Base-by-base conservation (phyloP, 352 stramenopile species). In the Pythium aphanidermatum region DNA sequence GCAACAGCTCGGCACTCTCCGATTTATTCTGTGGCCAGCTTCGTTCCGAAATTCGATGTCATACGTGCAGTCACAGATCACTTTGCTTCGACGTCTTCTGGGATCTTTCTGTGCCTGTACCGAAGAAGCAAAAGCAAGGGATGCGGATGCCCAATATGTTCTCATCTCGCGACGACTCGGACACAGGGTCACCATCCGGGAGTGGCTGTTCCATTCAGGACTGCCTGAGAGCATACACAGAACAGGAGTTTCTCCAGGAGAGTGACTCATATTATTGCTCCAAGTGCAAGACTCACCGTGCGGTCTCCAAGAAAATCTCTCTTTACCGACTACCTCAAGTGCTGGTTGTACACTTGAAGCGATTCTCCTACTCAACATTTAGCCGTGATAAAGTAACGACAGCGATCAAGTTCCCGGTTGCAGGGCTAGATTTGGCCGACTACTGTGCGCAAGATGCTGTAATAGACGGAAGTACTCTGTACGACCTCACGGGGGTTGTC, bases 311-410 rank as follows among this genome's bases (percentile, higher is more conserved):
- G 58, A 81, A 82, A 42, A 89, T 92, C 33, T 78, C 69, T 37
- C 53, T 92, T 27, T 86, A 90, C 44, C 70, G 78, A 10, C 54
- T 83, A 5, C 87, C 87, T 7, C 60, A 78, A n/a, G 67, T 96
- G 24, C 68, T 96, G 27, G 74, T 96, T 23, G 28, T 96, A 21
- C 87, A 96, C 49, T 68, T 96, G 27, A 96, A 96, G 61, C 80
- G 86, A 2, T 96, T 96, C 36, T 77, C 70, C 27, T 91, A 77
- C 56, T 92, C 74, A 16, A 84, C 63, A 2, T 78, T 83, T 40
- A 86, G 74, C 40, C 60, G 78, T 25, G 74, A 88, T 57, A 95
- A 95, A 41, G 69, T 92, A 23, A 85, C 37, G 14, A 85, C 73
- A 2, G 55, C 53, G 21, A 80, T 95, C 46, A 68, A 51, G 16